Percentiles rank a stretch among this genome's conserved stretches.
Conservation (phyloP, 1,139 yeast species). For the Zhuliangozyma blackwelliae region DNA sequence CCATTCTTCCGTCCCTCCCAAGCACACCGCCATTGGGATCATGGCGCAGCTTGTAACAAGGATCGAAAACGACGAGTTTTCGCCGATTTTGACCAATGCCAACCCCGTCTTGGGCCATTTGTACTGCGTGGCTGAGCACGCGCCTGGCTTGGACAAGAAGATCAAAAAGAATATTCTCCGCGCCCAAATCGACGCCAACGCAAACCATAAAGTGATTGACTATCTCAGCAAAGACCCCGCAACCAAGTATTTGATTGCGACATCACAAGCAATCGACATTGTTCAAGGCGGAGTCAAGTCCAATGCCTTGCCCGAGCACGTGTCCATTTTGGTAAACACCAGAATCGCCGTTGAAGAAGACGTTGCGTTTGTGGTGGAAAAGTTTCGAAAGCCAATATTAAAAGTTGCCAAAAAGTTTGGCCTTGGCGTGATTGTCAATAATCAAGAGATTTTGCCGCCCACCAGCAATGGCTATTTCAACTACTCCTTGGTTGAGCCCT, state of each 20-base stretch:
- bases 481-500: slow-evolving; percentile 23
- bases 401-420: slow-evolving; percentile 23
- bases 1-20: slow-evolving; percentile 47
- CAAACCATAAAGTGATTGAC: slow-evolving; percentile 39
- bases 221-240: slow-evolving; percentile 18
- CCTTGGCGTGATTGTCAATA: slow-evolving; percentile 37
- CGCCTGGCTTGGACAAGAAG: slow-evolving; percentile 20
- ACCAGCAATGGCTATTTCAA: slow-evolving; percentile 40
- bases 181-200: slow-evolving; percentile 35
- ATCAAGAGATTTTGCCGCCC: slow-evolving; percentile 19
- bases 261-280: slow-evolving; percentile 34
- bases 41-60: slow-evolving; percentile 34
- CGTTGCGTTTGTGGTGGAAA: slow-evolving; percentile 30
- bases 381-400: slow-evolving; percentile 30
- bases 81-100: slow-evolving; percentile 30
- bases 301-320: slow-evolving; percentile 34
- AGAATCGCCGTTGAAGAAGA: slow-evolving; percentile 28
- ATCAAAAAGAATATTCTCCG: slow-evolving; percentile 36
- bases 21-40: slow-evolving; percentile 45
- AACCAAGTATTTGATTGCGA: slow-evolving; percentile 27
- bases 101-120: slow-evolving; percentile 41
- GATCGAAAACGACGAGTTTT: slow-evolving; percentile 34
- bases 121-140: slow-evolving; percentile 44
- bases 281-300: slow-evolving; percentile 32
- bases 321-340: slow-evolving; percentile 26